Base-by-base conservation (phyloP, 1,139 yeast species). In the Blastobotrys serpentis region DNA sequence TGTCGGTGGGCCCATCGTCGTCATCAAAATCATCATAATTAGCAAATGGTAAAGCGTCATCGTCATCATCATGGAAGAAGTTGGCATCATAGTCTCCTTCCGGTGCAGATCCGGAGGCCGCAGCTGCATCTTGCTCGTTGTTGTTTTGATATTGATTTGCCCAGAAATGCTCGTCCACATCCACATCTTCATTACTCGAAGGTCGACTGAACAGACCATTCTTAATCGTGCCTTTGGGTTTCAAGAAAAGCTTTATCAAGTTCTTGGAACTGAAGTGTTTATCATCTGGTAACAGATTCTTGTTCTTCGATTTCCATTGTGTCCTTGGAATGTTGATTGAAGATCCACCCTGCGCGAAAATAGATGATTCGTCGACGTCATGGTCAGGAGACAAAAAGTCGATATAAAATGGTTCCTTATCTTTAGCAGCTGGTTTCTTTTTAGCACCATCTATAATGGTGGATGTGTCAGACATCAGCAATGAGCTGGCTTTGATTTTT, bases 271-370 rank as follows among this genome's bases (percentile, higher is more conserved):
- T 77, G 65, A 86, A 88, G 55, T 79, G 82, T 51, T 79, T 76
- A 64, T 88, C 96, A 57, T 78, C 85, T 0, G 96, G 96, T 14
- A 90, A 67, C 32, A 81, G 67, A 53, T 80, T 73, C 38, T 70
- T 68, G 8, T 70, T 66, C 0, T 69, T 70, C 2, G 74, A 64
- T 14, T 64, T 66, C 60, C 75, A 68, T 46, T 73, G 74, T 21
- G 71, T 63, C 45, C 70, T 69, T 1, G 83, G 74, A 41, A 79
- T 54, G 41, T 71, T 72, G 16, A 76, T 70, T 1, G 69, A 44
- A 16, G 53, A 18, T 1, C 60, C 64, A 52, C 78, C 70, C 58
- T 76, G 71, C 19, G 77, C 77, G 61, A 86, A 86, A 4, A 88
- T 60, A 1, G 49, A 58, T 1, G 68, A 68, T 41, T 73, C 81